Base-by-base conservation (phyloP, 768 basidiomycete genomes). In the Tricholoma furcatifolium region DNA sequence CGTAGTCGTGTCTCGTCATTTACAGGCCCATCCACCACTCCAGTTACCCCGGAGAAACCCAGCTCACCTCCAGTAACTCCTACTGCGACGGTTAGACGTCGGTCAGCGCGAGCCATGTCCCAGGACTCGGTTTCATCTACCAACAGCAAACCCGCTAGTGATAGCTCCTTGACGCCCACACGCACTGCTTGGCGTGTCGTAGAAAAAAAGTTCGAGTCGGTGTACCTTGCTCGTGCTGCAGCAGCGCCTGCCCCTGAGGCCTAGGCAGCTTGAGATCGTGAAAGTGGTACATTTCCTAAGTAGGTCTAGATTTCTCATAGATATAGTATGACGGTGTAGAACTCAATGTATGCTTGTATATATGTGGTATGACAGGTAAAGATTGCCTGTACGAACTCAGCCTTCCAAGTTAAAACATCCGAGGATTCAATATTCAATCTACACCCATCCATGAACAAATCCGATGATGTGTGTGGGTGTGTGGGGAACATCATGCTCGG, bases 101-200 rank as follows among this genome's bases (percentile, higher is more conserved):
- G 23, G 21, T 44, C 45, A 21, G 10, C 23, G 14, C 35, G 55
- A 6, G 31, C 55, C 3, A 40, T 21, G 43, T 56, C 55, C 15
- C 47, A 44, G 18, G 32, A 32, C 17, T 40, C 46, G 31, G 42
- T 41, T 27, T 48, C 43, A 2, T 40, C 42, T 2, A 39, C 15
- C 4, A 40, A 17, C 27, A 27, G 27, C 27, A 27, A 27, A 7
- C 27, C 27, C 7, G 7, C 27, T 21, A 24, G 30, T 6, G 44
- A 47, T 17, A 32, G 34, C n/a, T 30, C 44, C n/a, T 18, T 12
- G 14, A 57, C 55, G 4, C 53, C 47, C 23, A 53, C 51, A 11
- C 46, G 55, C n/a, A 57, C 55, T 18, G 55, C 55, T 11, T 57
- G 55, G 55, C 51, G 55, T 14, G 43, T 39, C 4, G 51, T 57